Evolutionary conservation across 768 basidiomycete genomes (phyloP).

Genomic region (Boletus coccyginus): DNA sequence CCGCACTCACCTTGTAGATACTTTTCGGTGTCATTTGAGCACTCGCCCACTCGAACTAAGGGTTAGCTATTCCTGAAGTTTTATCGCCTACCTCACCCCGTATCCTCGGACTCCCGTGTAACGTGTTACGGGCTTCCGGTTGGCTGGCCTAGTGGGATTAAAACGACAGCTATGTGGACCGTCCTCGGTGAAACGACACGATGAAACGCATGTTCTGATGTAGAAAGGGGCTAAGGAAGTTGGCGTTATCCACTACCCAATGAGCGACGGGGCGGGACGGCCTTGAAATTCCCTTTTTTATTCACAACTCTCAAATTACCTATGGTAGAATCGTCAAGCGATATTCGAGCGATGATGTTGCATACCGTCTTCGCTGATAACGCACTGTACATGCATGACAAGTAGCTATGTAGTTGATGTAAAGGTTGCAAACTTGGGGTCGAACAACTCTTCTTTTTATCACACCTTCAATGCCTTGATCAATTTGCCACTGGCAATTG

Average conservation of each 20-base stretch:
- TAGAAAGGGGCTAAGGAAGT: neutral
- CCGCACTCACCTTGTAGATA: no score
- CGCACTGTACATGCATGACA: neutral
- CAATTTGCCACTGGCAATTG: slow-evolving; percentile 76
- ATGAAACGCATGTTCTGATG: neutral
- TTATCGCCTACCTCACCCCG: neutral
- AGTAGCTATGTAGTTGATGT: neutral
- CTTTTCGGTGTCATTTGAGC: neutral
- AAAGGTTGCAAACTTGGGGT: neutral
- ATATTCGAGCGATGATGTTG: no score
- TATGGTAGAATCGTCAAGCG: no score
- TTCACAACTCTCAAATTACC: no score
- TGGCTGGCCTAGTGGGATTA: neutral
- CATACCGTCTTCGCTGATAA: neutral
- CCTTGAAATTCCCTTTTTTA: no score
- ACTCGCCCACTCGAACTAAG: neutral
- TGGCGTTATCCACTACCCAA: neutral
- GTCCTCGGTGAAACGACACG: neutral
- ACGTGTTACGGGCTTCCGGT: neutral
- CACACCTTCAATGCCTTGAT: slow-evolving; percentile 83
- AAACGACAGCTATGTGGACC: neutral
- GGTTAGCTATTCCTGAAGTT: neutral
- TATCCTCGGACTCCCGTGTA: neutral
- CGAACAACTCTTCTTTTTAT: slow-evolving; percentile 10
- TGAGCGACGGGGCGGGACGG: no score